Evolutionary conservation across 306 rosid species (phyloP), one percentile per base, ranked within the genome.

Genomic region (Ormosia emarginata): DNA sequence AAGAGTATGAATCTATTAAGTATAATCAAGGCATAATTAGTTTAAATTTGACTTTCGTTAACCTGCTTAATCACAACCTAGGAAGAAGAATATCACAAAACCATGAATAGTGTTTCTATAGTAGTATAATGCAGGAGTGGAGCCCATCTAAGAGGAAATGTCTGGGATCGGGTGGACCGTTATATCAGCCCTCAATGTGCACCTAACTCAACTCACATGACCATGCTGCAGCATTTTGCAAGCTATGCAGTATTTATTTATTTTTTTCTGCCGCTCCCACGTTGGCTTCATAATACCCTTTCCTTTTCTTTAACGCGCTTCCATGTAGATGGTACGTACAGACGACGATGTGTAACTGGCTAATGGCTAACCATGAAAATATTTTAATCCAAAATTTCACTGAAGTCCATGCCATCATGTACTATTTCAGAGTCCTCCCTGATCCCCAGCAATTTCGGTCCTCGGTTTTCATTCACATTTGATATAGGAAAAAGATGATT

Each of bases 91-190:
- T 62, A 36, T 71, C 6, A 65, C 5, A 71, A 7, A 66, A 44
- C 52, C 13, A 7, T 73, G 65, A 79, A 79, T 64, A 74, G 71
- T 78, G 41, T 41, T 32, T 50, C 18, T 65, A 14, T 24, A 4
- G 0, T 36, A 57, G 24, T 43, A 33, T 8, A 37, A 49, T 57
- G 41, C 59, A 41, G 65, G 77, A 7, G 86, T 90, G 93, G 97
- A 81, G 81, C 91, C 95, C 90, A 85, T 55, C 55, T 86, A 87
- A 89, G 92, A 17, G 90, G 79, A 90, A 74, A 83, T 87, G 97
- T 91, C 95, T 70, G 77, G 90, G 86, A 84, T 85, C 85, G 9
- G 94, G 95, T 90, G 85, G 97, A 90, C 97, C 87, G 83, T 84
- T 80, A 85, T 80, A 87, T 85, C 86, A 89, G 30, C 83, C 81